Conservation (phyloP, 2,329 filamentous ascomycete genomes). For the Bipolaris cookei region DNA sequence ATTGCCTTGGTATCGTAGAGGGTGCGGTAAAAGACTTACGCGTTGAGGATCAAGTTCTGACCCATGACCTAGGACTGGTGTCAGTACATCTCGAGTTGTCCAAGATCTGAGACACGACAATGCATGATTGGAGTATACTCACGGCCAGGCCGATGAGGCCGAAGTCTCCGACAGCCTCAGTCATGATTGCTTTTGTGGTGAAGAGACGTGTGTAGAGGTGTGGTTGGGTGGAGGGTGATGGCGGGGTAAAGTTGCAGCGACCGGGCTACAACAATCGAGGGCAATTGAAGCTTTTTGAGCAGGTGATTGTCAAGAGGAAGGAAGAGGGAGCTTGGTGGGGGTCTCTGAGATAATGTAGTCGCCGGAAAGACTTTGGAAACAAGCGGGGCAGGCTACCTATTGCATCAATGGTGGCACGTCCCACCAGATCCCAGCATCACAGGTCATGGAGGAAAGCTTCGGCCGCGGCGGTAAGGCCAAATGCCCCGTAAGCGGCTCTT, state of each 20-base stretch:
- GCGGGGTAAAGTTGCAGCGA: conserved; percentile 42
- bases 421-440: conserved; percentile 20
- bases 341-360: conserved; percentile 44
- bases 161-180: conserved; percentile 56
- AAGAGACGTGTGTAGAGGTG: conserved; percentile 2
- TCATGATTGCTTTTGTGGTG: conserved; percentile 38
- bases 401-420: conserved; percentile 36
- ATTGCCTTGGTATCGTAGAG: conserved; percentile 16
- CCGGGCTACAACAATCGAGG: conserved; percentile 38
- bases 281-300: conserved; percentile 31
- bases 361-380: conserved; percentile 44
- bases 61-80: conserved; percentile 51
- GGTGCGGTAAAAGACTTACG: conserved; percentile 44
- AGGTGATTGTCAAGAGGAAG: conserved; percentile 31
- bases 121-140: conserved; percentile 23
- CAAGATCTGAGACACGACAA: not conserved
- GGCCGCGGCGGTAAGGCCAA: conserved; percentile 41
- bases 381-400: conserved; percentile 39
- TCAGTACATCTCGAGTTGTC: conserved; percentile 24
- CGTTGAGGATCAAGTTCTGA: conserved; percentile 63
- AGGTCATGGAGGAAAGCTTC: conserved; percentile 17
- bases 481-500: conserved; percentile 19
- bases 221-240: conserved; percentile 18
- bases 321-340: conserved; percentile 31
- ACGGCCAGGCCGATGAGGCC: conserved; percentile 61